Evolutionary conservation across 805 yeast species (phyloP), one percentile per base, ranked within the genome.

Genomic region (Candida adriatica): DNA sequence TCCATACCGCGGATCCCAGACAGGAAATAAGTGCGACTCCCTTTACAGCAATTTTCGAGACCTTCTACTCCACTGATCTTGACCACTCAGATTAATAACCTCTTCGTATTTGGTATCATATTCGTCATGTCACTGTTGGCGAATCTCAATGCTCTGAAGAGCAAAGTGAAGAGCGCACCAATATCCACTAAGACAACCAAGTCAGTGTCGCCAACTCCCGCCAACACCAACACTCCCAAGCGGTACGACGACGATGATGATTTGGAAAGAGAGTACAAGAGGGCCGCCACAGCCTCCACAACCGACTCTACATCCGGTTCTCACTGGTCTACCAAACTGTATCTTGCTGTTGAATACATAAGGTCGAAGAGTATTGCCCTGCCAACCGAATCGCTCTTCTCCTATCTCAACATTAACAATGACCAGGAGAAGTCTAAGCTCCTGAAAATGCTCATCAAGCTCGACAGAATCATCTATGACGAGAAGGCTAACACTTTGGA

Each of bases 341-440:
- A 85, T 49, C 73, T 87, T 53, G 96, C 97, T 2, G 92, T 92
- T 13, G 97, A 92, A 53, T 83, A 76, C 53, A 77, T 92, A 39
- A 88, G 86, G 49, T 60, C 58, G 58, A 53, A 59, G 35, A 94
- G 84, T 42, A 57, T 67, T 16, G 86, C 96, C 1, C 77, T 88
- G 1, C 57, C 74, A 6, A 67, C 85, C 6, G 62, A 66, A 17
- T 81, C 79, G 35, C 59, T 90, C 27, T 76, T 77, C 48, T 69
- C 73, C 26, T 79, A 84, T 48, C 59, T 92, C 41, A 75, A 73
- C 24, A 42, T 61, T 31, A 56, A 51, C 24, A 39, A 40, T 13
- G 56, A 74, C 16, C 68, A 69, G 17, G 75, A 71, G 31, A 72
- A 83, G 11, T 73, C 73, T 33, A 79, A 81, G 28, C 62, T 90